A percentile compares a stretch with the other conserved stretches of the same genome.
Conservation (phyloP, 1,284 basidiomycete genomes). For the Kwoniella shivajii region DNA sequence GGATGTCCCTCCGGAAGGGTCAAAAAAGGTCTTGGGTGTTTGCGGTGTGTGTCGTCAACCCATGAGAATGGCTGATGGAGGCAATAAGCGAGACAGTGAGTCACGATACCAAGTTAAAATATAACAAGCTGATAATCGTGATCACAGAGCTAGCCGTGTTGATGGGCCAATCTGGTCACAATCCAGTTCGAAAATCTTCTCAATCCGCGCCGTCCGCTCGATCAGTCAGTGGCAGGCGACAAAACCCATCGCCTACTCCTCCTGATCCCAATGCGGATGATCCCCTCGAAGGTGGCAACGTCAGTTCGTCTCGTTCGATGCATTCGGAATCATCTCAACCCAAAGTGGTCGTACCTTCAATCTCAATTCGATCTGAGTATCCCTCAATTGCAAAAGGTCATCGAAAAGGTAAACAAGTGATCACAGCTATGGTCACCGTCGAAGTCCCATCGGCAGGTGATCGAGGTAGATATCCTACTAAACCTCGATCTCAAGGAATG, state of each 20-base stretch:
- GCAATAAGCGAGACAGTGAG: slow-evolving; percentile 69
- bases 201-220: slow-evolving; percentile 28
- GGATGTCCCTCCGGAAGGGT: slow-evolving; percentile 66
- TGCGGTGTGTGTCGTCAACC: slow-evolving; percentile 94
- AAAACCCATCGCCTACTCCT: slow-evolving; percentile 7
- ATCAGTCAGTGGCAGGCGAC: slow-evolving; percentile 12
- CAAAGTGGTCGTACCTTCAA: slow-evolving; percentile 81
- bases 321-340: slow-evolving; percentile 43
- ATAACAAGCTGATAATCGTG: slow-evolving; percentile 1
- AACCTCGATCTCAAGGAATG: slow-evolving; percentile 30
- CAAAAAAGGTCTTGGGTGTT: slow-evolving; percentile 80
- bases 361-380: slow-evolving; percentile 87
- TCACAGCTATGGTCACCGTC: slow-evolving; percentile 87
- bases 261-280: slow-evolving; percentile 75
- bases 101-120: slow-evolving; percentile 27
- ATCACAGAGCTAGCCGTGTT: slow-evolving; percentile 80
- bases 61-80: slow-evolving; percentile 81
- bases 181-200: slow-evolving; percentile 54
- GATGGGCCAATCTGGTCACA: slow-evolving; percentile 65
- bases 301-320: slow-evolving; percentile 53
- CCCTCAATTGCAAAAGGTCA: slow-evolving; percentile 70
- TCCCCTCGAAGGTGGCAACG: slow-evolving; percentile 63
- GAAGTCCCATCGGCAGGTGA: slow-evolving; percentile 75
- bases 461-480: slow-evolving; percentile 35
- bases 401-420: slow-evolving; percentile 62